Percentiles rank a stretch among this genome's conserved stretches.
Evolutionary conservation across 2,329 filamentous ascomycete species (phyloP).

Genomic region (Claviceps lovelessii): DNA sequence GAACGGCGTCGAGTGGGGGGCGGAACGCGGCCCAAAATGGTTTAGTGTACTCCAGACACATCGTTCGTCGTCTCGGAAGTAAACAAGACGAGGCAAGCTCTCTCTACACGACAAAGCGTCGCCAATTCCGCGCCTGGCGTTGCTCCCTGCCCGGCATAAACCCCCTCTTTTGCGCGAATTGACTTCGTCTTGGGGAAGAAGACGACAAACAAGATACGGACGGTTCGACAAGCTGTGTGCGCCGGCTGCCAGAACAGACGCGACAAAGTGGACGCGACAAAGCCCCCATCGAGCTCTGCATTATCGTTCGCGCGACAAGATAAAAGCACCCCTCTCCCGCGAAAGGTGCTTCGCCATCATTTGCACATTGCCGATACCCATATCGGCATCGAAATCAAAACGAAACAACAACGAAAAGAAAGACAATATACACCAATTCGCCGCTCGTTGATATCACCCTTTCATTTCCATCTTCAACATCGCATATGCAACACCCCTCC

Average conservation of each 20-base stretch:
- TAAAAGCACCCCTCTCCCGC: neutral
- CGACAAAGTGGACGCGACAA: slow-evolving; percentile 6
- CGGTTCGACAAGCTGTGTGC: neutral
- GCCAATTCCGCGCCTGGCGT: slow-evolving; percentile 1
- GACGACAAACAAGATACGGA: neutral
- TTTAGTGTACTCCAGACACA: slow-evolving; percentile 4
- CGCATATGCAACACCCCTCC: neutral
- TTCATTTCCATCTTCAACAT: neutral
- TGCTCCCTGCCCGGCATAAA: neutral
- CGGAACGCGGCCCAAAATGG: slow-evolving; percentile 3
- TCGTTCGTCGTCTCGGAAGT: slow-evolving; percentile 5
- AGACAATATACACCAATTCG: neutral
- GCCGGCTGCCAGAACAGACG: slow-evolving; percentile 4
- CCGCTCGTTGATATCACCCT: neutral
- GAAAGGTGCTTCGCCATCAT: slow-evolving; percentile 5
- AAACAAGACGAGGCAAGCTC: slow-evolving; percentile 9
- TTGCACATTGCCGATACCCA: too few relatives aligned
- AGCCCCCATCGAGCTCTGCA: neutral
- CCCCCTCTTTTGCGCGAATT: neutral
- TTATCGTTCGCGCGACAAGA: slow-evolving; percentile 4
- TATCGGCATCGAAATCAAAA: too few relatives aligned
- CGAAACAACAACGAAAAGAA: neutral
- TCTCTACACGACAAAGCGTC: slow-evolving; percentile 5
- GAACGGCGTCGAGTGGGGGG: neutral
- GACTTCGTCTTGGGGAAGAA: too few relatives aligned